Evolutionary conservation across 2,329 filamentous ascomycete species (phyloP), one percentile per base, ranked within the genome.

Genomic region (Colletotrichum cordylinicola): DNA sequence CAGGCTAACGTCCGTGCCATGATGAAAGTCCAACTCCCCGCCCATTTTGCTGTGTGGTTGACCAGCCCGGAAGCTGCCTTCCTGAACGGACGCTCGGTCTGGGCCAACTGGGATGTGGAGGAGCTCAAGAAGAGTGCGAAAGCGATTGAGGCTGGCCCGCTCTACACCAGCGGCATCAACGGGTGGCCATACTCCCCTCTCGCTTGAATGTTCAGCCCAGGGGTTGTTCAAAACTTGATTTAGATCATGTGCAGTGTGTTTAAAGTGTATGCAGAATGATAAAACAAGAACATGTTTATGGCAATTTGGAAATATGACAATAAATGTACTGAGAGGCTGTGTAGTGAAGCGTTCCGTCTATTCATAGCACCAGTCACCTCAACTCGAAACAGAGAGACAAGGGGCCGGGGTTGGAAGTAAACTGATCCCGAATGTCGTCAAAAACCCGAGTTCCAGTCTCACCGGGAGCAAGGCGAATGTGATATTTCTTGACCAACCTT

Each of bases 31-130:
- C 78, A 80, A 48, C 83, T 89, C 12, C 81, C 86, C 2, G 86
- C 81, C 0, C 80, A 85, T 72, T 89, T 89, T 78, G 74, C 80
- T 4, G 82, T 89, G 8, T 89, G 88, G 88, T 79, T 86, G 31
- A 82, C 85, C 0, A 86, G 83, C 31, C 78, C 84, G 1, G 87
- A 90, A 76, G 87, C 88, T 0, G 79, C 77, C 8, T 90, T 90
- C 76, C 78, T 90, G 31, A 86, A 84, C 55, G 83, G 85, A 4
- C 87, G 86, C 62, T 86, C 87, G 27, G 78, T 90, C 1, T 90
- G 87, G 85, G 83, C 85, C 13, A 87, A 87, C 27, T 90, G 88
- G 88, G 89, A 90, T 79, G 84, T 90, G 0, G 83, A 87, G 52
- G 88, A 90, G 77, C 82, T 90, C 39, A 86, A 86, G 79, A 68